Conservation (phyloP, 768 basidiomycete species). For the Rhizopogon salebrosus region DNA sequence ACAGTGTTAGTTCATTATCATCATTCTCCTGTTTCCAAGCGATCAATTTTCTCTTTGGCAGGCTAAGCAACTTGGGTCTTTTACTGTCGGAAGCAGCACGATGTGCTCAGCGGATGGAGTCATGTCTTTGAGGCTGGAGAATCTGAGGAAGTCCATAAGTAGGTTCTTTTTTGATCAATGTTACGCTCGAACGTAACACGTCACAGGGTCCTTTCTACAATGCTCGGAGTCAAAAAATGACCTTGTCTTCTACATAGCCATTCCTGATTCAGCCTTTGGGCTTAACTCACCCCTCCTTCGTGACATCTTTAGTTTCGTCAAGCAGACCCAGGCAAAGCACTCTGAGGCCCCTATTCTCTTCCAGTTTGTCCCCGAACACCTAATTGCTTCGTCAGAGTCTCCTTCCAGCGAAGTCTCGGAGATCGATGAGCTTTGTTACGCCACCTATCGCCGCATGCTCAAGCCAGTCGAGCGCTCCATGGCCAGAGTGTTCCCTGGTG, state of each 20-base stretch:
- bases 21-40: constrained; percentile 1
- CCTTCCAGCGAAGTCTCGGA: constrained; percentile 36
- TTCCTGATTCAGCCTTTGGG: constrained; percentile 55
- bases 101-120: constrained; percentile 50
- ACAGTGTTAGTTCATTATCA: constrained; percentile 44
- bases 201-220: neutral
- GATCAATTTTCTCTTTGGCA: constrained; percentile 23
- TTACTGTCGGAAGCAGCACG: constrained; percentile 47
- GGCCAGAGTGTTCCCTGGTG: constrained; percentile 45
- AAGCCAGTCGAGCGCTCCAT: constrained; percentile 55
- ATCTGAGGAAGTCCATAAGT: constrained; percentile 67
- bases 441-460: constrained; percentile 69
- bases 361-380: constrained; percentile 69
- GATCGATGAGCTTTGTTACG: constrained; percentile 48
- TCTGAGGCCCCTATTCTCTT: constrained; percentile 50
- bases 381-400: constrained; percentile 45
- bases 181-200: neutral
- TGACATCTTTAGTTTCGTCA: constrained; percentile 59
- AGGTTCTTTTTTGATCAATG: constrained; percentile 12
- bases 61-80: constrained; percentile 58
- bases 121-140: constrained; percentile 59
- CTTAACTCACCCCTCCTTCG: constrained; percentile 65
- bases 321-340: constrained; percentile 47
- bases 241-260: constrained; percentile 64
- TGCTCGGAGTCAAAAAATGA: constrained; percentile 23